These are phyloP conservation scores for Ciborinia camelliae DNA, from an alignment of 2,329 filamentous ascomycete genomes.

Conservation along the genomic window DNA sequence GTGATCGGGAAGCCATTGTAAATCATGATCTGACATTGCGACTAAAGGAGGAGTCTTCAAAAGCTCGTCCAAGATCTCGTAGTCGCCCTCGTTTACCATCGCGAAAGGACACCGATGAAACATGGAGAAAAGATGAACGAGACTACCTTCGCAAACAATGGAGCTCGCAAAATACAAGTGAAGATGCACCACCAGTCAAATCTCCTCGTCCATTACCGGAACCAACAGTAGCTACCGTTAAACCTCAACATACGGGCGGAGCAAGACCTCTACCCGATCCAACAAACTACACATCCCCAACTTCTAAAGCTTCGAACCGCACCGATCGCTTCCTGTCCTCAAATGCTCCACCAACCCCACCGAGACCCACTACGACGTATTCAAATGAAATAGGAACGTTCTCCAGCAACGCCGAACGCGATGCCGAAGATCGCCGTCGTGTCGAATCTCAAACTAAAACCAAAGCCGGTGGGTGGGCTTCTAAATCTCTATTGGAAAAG, in stretches of 20 bases:
- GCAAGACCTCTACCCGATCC: conserved; percentile 42
- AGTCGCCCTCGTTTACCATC: conserved; percentile 33
- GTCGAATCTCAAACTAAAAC: conserved; percentile 48
- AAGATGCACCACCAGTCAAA: conserved; percentile 26
- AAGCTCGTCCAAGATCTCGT: conserved; percentile 29
- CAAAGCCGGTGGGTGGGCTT: conserved; percentile 51
- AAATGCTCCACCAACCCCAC: conserved; percentile 44
- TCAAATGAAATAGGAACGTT: conserved; percentile 41
- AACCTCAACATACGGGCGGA: conserved; percentile 35
- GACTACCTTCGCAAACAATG: conserved; percentile 49
- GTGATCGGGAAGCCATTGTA: conserved; percentile 30
- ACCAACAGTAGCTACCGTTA: conserved; percentile 29
- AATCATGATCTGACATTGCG: conserved; percentile 34
- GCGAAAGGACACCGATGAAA: conserved; percentile 40
- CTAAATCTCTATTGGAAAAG: conserved; percentile 53
- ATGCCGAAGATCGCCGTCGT: conserved; percentile 49
- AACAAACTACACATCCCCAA: conserved; percentile 32
- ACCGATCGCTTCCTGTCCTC: conserved; percentile 49
- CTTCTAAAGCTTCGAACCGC: conserved; percentile 39
- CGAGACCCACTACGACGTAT: conserved; percentile 41
- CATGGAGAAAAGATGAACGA: conserved; percentile 50
- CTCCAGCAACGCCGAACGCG: conserved; percentile 45
- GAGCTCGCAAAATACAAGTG: conserved; percentile 28
- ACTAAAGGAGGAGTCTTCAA: conserved; percentile 33
- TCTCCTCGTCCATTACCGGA: conserved; percentile 37